These are phyloP conservation scores for Endoconidiophora laricicola DNA, from an alignment of 2,329 filamentous ascomycete species.

Conservation along the genomic window DNA sequence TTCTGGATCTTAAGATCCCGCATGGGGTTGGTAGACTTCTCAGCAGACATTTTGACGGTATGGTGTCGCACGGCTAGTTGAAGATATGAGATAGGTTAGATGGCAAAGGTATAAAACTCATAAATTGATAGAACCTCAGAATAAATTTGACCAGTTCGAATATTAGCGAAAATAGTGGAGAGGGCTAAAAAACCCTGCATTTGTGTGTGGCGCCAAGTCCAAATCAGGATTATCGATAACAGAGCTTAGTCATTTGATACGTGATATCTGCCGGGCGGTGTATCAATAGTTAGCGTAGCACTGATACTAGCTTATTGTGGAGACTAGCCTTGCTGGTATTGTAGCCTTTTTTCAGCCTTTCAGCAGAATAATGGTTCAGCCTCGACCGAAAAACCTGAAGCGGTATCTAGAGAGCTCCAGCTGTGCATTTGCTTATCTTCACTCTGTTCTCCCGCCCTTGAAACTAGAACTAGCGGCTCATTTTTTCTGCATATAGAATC, in stretches of 20 bases:
- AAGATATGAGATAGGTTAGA: conserved; percentile 18
- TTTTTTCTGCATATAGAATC: not conserved
- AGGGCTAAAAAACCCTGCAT: conserved; percentile 12
- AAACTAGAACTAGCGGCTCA: not conserved
- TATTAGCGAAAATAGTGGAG: conserved; percentile 8
- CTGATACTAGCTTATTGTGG: not conserved
- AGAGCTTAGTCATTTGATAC: not conserved
- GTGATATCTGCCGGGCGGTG: conserved; percentile 4
- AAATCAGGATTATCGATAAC: conserved; percentile 6
- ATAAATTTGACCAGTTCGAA: conserved; percentile 4
- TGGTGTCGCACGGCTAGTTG: conserved; percentile 12
- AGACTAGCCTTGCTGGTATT: conserved; percentile 7
- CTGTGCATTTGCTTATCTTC: not conserved
- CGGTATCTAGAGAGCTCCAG: conserved; percentile 6
- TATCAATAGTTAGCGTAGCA: not conserved
- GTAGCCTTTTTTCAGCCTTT: conserved; percentile 12
- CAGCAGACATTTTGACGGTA: conserved; percentile 34
- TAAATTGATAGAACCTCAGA: not conserved
- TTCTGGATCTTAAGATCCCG: conserved; percentile 99
- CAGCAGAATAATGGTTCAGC: not conserved
- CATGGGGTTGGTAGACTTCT: conserved; percentile 96
- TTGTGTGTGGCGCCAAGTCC: conserved; percentile 5
- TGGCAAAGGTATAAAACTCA: conserved; percentile 13
- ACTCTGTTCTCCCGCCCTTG: not conserved
- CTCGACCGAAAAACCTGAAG: conserved; percentile 13